These are phyloP conservation scores for Bassia scoparia DNA, from an alignment of 148 eudicot species.

Conservation along the genomic window DNA sequence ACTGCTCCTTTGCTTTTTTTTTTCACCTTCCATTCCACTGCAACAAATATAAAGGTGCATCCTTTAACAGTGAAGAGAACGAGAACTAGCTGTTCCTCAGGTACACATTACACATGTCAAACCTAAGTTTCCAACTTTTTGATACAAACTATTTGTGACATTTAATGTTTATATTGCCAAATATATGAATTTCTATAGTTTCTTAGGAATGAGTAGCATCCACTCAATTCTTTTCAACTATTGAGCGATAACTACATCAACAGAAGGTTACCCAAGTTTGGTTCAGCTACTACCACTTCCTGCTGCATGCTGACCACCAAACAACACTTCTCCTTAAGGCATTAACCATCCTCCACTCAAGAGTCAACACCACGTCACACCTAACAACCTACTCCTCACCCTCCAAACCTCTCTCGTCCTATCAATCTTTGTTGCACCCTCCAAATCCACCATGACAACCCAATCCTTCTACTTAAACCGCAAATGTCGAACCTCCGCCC, in stretches of 20 bases:
- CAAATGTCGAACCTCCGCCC: background rate
- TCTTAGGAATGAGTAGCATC: too few species aligned
- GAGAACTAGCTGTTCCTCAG: background rate
- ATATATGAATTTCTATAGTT: background rate
- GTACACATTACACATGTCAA: too few species aligned
- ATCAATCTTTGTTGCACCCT: background rate
- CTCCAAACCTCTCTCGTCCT: background rate
- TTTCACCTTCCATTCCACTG: background rate
- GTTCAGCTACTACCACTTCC: background rate
- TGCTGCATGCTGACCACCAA: background rate
- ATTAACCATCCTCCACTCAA: background rate
- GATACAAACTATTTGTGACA: background rate
- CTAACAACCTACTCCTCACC: background rate
- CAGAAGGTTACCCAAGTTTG: background rate
- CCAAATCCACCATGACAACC: background rate
- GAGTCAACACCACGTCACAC: too few species aligned
- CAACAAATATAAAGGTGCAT: background rate
- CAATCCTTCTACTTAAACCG: background rate
- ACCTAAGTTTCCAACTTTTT: background rate
- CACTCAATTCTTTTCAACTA: background rate
- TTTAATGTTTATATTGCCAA: background rate
- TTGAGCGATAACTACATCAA: background rate
- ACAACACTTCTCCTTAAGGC: background rate
- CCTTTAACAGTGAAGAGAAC: too few species aligned
- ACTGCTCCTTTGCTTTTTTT: too few species aligned